Evolutionary conservation across 371 early-diverging fungal species (phyloP).

Genomic region (Haplosporangium sp.): DNA sequence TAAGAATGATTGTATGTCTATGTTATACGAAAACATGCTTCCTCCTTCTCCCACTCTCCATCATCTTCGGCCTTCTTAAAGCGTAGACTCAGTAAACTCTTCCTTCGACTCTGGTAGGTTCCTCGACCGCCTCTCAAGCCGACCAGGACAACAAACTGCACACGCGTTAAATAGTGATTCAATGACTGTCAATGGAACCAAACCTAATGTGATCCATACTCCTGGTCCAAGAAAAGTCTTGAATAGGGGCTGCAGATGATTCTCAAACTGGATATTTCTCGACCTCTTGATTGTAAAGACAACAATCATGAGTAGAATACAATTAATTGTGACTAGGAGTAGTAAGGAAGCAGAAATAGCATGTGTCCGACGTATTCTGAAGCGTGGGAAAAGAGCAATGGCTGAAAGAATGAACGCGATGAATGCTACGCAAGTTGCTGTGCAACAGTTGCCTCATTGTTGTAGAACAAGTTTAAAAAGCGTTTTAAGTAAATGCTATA

Average conservation of each 20-base stretch:
- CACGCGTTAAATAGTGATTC: constrained; percentile 33
- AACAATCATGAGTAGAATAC: constrained; percentile 33
- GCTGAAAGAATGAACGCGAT: constrained; percentile 29
- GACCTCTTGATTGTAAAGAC: constrained; percentile 31
- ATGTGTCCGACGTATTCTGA: constrained; percentile 44
- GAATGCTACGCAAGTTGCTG: constrained; percentile 43
- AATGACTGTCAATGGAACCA: constrained; percentile 40
- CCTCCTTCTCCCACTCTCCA: no score
- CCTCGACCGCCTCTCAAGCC: constrained; percentile 8
- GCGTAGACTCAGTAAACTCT: constrained; percentile 14
- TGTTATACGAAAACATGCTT: no score
- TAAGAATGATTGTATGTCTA: no score
- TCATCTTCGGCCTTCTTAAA: not conserved
- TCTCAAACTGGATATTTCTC: constrained; percentile 42
- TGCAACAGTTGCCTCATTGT: no score
- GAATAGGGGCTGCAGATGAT: constrained; percentile 11
- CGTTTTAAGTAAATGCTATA: constrained; percentile 13
- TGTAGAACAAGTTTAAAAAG: not conserved
- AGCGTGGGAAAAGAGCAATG: constrained; percentile 22
- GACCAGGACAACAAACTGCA: constrained; percentile 44
- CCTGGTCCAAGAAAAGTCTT: constrained; percentile 30
- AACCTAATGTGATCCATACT: constrained; percentile 37
- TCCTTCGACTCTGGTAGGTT: constrained; percentile 28
- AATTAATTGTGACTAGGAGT: constrained; percentile 27
- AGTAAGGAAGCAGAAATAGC: constrained; percentile 23